Conservation (phyloP, 2,329 filamentous ascomycete genomes). For the Stagonosporopsis cucurbitacearum region DNA sequence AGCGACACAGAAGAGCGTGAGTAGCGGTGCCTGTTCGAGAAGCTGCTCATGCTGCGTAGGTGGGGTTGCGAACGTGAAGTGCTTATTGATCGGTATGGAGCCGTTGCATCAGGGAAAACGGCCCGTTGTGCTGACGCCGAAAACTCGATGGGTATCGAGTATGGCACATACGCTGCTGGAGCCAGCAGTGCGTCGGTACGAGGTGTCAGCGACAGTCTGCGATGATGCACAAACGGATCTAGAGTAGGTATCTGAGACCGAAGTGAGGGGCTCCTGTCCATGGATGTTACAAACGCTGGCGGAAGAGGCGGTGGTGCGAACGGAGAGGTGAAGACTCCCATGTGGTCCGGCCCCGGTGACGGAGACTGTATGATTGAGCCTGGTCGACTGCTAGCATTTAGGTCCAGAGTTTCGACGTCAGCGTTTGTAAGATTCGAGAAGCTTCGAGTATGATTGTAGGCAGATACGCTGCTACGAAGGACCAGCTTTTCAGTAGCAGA, state of each 20-base stretch:
- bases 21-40: slow-evolving; percentile 30
- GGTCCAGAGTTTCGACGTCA: slow-evolving; percentile 36
- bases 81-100: slow-evolving; percentile 20
- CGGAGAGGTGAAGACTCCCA: slow-evolving; percentile 40
- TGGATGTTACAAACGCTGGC: slow-evolving; percentile 24
- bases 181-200: slow-evolving; percentile 27
- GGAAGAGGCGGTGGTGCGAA: slow-evolving; percentile 39
- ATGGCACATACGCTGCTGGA: slow-evolving; percentile 28
- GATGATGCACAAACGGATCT: slow-evolving; percentile 15
- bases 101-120: slow-evolving; percentile 35
- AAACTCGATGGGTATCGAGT: slow-evolving; percentile 37
- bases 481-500: slow-evolving; percentile 24
- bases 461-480: not conserved
- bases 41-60: slow-evolving; percentile 21
- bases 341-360: slow-evolving; percentile 25
- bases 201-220: slow-evolving; percentile 5
- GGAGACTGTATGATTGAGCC: slow-evolving; percentile 29
- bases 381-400: slow-evolving; percentile 25
- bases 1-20: slow-evolving; percentile 40
- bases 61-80: slow-evolving; percentile 32
- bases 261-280: slow-evolving; percentile 22
- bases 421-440: slow-evolving; percentile 30
- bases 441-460: slow-evolving; percentile 4
- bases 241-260: slow-evolving; percentile 22
- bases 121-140: slow-evolving; percentile 45